phyloP scores from a whole-genome alignment of 208 protist species.

The Naegleria lovaniensis region DNA sequence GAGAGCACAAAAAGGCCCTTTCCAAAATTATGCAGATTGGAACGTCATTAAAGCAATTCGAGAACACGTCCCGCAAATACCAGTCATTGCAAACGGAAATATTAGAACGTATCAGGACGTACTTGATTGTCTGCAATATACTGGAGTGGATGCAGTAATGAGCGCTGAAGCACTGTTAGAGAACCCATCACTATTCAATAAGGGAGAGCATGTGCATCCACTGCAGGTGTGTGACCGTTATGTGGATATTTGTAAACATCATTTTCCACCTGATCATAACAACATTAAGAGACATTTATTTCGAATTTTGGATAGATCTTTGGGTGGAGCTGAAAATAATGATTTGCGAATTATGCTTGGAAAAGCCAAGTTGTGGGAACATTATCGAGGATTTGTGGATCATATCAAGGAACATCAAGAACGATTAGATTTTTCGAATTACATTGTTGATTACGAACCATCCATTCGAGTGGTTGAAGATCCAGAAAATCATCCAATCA shows the following conservation, averaged over 20 bases:
- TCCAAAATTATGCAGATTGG: slow-evolving; percentile 57
- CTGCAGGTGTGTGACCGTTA: not conserved
- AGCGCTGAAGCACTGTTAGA: slow-evolving; percentile 74
- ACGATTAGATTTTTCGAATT: not conserved
- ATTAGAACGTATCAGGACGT: slow-evolving; percentile 64
- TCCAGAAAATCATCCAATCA: not conserved
- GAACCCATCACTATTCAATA: slow-evolving; percentile 63
- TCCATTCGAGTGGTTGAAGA: not conserved
- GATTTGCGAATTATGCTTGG: not conserved
- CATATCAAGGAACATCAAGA: not conserved
- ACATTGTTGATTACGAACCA: not conserved
- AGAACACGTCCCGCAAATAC: slow-evolving; percentile 50
- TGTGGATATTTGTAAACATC: not conserved
- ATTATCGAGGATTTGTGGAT: not conserved
- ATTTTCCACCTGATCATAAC: not conserved
- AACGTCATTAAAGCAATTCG: slow-evolving; percentile 55
- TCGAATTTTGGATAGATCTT: not conserved
- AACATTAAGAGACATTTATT: not conserved
- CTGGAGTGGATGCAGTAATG: slow-evolving; percentile 69
- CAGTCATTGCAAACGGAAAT: slow-evolving; percentile 77
- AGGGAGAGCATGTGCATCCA: not conserved
- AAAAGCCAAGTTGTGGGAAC: not conserved
- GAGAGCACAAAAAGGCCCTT: slow-evolving; percentile 59
- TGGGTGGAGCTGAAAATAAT: not conserved
- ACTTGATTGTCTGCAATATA: slow-evolving; percentile 42